Evolutionary conservation across 192 early-diverging fungal genomes (phyloP).

Genomic region (Dispira simplex): DNA sequence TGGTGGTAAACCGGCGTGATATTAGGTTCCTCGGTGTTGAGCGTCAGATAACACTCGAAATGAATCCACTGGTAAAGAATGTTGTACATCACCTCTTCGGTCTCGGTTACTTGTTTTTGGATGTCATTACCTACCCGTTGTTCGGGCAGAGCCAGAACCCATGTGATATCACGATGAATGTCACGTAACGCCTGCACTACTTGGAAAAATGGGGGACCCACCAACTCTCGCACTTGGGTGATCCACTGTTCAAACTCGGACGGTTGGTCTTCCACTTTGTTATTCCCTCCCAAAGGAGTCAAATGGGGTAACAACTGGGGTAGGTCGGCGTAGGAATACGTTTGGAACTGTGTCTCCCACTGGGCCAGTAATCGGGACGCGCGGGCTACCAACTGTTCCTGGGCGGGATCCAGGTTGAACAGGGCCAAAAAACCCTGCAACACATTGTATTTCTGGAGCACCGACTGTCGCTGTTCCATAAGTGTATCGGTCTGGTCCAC

Average conservation of each 20-base stretch:
- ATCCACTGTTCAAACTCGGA: background rate
- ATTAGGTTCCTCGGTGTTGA: conserved; percentile 16
- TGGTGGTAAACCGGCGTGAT: conserved; percentile 13
- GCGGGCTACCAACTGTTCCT: conserved; percentile 4
- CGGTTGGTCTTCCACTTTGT: background rate
- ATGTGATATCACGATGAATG: too few species aligned
- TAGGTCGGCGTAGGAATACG: background rate
- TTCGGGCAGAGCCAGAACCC: too few species aligned
- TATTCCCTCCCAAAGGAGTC: conserved; percentile 11
- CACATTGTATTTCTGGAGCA: too few species aligned
- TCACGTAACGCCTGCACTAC: too few species aligned
- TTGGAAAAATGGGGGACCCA: background rate
- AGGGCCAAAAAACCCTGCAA: too few species aligned
- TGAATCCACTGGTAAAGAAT: conserved; percentile 21
- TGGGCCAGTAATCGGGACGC: background rate
- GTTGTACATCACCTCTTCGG: conserved; percentile 16
- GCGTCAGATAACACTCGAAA: conserved; percentile 12
- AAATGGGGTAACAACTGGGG: conserved; percentile 14
- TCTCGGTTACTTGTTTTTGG: conserved; percentile 13
- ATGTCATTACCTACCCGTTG: conserved; percentile 17
- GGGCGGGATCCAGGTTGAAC: background rate
- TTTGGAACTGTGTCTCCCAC: conserved; percentile 5
- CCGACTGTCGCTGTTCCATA: too few species aligned
- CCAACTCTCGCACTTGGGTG: background rate
- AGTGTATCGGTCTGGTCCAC: too few species aligned